Evolutionary conservation across 2,329 filamentous ascomycete species (phyloP).

Genomic region (Alternaria arborescens): DNA sequence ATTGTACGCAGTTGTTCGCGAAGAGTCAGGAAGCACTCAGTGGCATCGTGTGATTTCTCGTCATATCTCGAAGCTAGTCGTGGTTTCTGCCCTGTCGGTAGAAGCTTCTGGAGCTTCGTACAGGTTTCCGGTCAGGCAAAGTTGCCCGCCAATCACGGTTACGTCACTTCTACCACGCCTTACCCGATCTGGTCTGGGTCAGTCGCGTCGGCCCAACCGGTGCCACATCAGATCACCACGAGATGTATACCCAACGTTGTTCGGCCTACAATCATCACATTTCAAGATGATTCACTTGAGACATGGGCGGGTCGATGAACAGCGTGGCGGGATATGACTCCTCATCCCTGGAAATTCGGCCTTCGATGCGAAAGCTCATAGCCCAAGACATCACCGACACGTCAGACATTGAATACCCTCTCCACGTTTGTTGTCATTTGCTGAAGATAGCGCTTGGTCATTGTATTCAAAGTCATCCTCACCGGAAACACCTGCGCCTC

Average conservation of each 20-base stretch:
- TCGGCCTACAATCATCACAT: neutral
- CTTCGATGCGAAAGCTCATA: neutral
- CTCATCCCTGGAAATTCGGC: neutral
- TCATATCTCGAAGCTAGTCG: conserved; percentile 28
- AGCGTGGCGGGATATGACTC: conserved; percentile 8
- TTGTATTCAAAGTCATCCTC: neutral
- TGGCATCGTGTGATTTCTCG: conserved; percentile 37
- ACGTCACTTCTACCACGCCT: conserved; percentile 13
- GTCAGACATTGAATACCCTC: conserved; percentile 2
- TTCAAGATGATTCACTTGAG: neutral
- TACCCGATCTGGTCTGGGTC: neutral
- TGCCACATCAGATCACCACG: conserved; percentile 6
- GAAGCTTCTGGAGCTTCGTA: conserved; percentile 40
- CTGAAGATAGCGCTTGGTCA: neutral
- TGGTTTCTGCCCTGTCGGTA: conserved; percentile 26
- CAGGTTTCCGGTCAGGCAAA: conserved; percentile 26
- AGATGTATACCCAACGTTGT: conserved; percentile 14
- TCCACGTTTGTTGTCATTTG: neutral
- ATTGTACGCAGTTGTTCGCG: conserved; percentile 13
- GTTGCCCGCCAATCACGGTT: conserved; percentile 17
- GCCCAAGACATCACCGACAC: conserved; percentile 10
- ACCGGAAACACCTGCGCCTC: neutral
- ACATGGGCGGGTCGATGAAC: neutral
- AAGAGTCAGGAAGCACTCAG: conserved; percentile 34
- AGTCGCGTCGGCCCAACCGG: conserved; percentile 1